Evolutionary conservation across 495 filamentous ascomycete genomes (phyloP).

Genomic region (Endocarpon pusillum): DNA sequence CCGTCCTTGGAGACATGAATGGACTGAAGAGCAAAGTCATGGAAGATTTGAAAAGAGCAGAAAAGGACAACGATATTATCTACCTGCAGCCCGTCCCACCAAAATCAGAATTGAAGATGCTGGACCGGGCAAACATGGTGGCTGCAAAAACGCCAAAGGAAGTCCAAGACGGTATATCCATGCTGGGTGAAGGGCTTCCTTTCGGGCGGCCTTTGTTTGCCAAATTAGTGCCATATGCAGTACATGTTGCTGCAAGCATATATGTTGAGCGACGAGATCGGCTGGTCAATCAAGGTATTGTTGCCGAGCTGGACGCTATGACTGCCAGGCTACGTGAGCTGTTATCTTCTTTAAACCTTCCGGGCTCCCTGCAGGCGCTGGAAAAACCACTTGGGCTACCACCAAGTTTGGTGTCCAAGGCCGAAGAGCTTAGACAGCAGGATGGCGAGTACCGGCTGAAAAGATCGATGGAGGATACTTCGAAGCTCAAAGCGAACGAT

Average conservation of each 20-base stretch:
- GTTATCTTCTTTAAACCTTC: slow-evolving; percentile 69
- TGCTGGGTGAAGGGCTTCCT: slow-evolving; percentile 60
- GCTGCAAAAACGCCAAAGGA: slow-evolving; percentile 62
- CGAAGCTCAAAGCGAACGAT: slow-evolving; percentile 67
- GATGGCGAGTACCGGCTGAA: slow-evolving; percentile 62
- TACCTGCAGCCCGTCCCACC: slow-evolving; percentile 74
- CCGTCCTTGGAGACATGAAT: slow-evolving; percentile 66
- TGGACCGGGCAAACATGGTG: slow-evolving; percentile 84
- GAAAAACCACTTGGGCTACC: slow-evolving; percentile 93
- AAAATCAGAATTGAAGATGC: slow-evolving; percentile 70
- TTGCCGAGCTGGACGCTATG: slow-evolving; percentile 68
- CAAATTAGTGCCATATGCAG: slow-evolving; percentile 87
- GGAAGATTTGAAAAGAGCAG: slow-evolving; percentile 79
- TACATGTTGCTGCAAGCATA: slow-evolving; percentile 86
- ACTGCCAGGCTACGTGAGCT: slow-evolving; percentile 68
- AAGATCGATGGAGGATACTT: slow-evolving; percentile 66
- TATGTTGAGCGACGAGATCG: slow-evolving; percentile 86
- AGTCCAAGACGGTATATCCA: slow-evolving; percentile 59
- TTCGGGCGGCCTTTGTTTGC: slow-evolving; percentile 76
- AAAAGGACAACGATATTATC: slow-evolving; percentile 92
- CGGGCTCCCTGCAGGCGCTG: slow-evolving; percentile 82
- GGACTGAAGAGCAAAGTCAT: slow-evolving; percentile 64
- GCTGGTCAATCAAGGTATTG: slow-evolving; percentile 67
- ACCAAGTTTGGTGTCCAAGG: slow-evolving; percentile 65
- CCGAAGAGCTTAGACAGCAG: slow-evolving; percentile 88